Evolutionary conservation across 768 basidiomycete species (phyloP), one percentile per base, ranked within the genome.

Genomic region (Xerocomellus dryophilus): DNA sequence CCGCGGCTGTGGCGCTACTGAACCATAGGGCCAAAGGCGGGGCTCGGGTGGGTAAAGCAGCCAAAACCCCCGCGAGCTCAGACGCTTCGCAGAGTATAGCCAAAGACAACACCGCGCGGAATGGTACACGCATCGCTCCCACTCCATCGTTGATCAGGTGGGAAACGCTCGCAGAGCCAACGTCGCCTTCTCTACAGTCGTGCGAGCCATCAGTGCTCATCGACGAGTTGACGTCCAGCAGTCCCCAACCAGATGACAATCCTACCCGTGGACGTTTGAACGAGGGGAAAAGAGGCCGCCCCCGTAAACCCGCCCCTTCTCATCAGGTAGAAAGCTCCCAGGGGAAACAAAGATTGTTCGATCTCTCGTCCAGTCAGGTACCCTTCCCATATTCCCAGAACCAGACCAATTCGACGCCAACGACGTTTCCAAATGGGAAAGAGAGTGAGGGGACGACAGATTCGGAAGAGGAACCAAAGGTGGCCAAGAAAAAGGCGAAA

Each of bases 321-420:
- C 47, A 20, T 4, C 43, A 17, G 18, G 51, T 49, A 7, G 29
- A 41, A n/a, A 54, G 7, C 18, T 44, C 58, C 6, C 45, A 53
- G 27, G 47, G 18, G 46, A 50, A 45, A 34, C 58, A 56, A 47
- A 61, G 80, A 15, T 63, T 83, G 45, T 86, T 86, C 62, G 65
- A 82, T 25, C 75, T 72, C 17, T 72, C 79, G 25, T 75, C 77
- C 57, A 84, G 78, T 58, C 83, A 82, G 61, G 65, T 73, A 35
- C 73, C 78, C 0, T 79, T 81, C 54, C 83, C 81, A 8, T 80
- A 81, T 54, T 83, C 82, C 18, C 79, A 81, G 61, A 73, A 72
- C 60, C 66, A 47, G 27, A 29, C 48, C 39, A 53, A 39, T 41
- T 52, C 59, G 21, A 47, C 53, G 27, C 42, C 47, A 12, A 18